A percentile compares a stretch with the other conserved stretches of the same genome.
These are phyloP conservation scores for Akanthomyces uredinophilus DNA, from an alignment of 2,329 filamentous ascomycete species.

Conservation along the genomic window DNA sequence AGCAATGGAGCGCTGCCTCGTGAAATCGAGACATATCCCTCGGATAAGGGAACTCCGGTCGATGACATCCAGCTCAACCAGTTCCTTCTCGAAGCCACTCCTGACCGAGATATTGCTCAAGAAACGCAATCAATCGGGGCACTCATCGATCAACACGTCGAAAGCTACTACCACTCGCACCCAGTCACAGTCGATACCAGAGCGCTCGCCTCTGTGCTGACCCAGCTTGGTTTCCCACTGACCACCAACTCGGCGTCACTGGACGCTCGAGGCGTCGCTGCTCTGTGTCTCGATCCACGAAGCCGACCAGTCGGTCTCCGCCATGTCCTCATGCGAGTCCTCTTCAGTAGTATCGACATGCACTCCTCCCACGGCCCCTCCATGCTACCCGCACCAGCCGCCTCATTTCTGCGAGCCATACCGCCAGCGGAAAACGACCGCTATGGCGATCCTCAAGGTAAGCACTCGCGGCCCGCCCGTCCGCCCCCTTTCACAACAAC, in stretches of 20 bases:
- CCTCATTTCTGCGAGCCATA: constrained; percentile 26
- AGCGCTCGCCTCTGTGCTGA: constrained; percentile 19
- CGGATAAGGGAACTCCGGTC: constrained; percentile 16
- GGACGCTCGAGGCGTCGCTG: constrained; percentile 25
- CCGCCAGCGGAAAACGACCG: constrained; percentile 23
- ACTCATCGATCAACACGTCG: constrained; percentile 36
- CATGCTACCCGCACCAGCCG: constrained; percentile 32
- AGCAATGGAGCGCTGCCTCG: background rate
- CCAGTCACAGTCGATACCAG: constrained; percentile 19
- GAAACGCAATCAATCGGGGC: constrained; percentile 30
- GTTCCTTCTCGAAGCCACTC: constrained; percentile 31
- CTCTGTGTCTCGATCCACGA: constrained; percentile 27
- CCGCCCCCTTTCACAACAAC: background rate
- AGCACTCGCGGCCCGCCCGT: constrained; percentile 11
- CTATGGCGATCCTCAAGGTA: constrained; percentile 26
- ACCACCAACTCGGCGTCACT: constrained; percentile 20
- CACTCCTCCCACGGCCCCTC: constrained; percentile 24
- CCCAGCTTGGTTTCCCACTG: background rate
- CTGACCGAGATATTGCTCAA: constrained; percentile 31
- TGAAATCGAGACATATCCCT: constrained; percentile 9
- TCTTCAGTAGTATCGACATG: constrained; percentile 32
- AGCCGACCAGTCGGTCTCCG: constrained; percentile 30
- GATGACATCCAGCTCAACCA: constrained; percentile 26
- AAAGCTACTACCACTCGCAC: constrained; percentile 33
- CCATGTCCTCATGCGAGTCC: constrained; percentile 33